Base-by-base conservation (phyloP, 805 yeast genomes). In the Candida ponderosae region DNA sequence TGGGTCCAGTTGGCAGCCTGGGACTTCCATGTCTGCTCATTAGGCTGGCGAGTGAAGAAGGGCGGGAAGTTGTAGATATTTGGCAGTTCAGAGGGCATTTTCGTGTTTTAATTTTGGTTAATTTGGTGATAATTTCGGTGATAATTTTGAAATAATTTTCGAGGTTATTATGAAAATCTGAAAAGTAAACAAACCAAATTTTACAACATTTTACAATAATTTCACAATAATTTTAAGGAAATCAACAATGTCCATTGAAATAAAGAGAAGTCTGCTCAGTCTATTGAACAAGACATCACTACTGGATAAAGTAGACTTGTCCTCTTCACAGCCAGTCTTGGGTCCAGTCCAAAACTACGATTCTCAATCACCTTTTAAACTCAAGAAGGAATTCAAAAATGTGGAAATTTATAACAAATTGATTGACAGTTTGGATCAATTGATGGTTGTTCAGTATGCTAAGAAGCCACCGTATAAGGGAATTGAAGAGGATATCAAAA, bases 11-110 rank as follows among this genome's bases (percentile, higher is more conserved):
- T 75, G n/a, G 69, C 68, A 14, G 82, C 61, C 58, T 90, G 98
- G 10, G 86, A 79, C 23, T 72, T 69, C 64, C 84, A 75, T 2
- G 93, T 81, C 10, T 83, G 76, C 28, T 78, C 72, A 49, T 90
- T 89, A 18, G 93, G 88, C 60, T 90, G 98, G 42, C 76, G 70
- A 8, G 97, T 93, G 62, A 78, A 90, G 47, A 90, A 76, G 0
- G 98, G 98, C 6, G 97, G 97, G 57, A 88, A 90, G 29, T 75
- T 66, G 50, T 78, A 77, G 16, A 80, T 77, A 4, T 70, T 56
- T 5, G 85, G 83, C 37, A 64, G 66, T 36, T 47, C 39, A 39
- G 54, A 56, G 19, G 35, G 18, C 39, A 37, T 37, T 16, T 21
- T 15, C 18, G n/a, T n/a, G n/a, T n/a, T n/a, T n/a, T n/a, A n/a